A percentile compares a stretch with the other conserved stretches of the same genome.
Conservation (phyloP, 2,329 filamentous ascomycete species). For the Cercospora beticola region DNA sequence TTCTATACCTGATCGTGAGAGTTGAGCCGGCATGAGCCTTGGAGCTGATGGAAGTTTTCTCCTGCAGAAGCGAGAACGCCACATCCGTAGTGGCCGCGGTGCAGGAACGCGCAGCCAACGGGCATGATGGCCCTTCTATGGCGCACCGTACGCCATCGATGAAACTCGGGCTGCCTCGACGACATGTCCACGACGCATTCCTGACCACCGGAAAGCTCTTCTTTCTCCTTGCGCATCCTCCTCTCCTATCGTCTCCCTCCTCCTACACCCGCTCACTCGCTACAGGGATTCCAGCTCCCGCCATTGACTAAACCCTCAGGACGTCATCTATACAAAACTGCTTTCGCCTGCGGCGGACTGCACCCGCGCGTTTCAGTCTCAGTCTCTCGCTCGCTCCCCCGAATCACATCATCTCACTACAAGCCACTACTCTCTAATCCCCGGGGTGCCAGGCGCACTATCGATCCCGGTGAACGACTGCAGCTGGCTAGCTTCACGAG, state of each 20-base stretch:
- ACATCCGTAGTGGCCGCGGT: slow-evolving; percentile 3
- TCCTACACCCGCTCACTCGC: neutral
- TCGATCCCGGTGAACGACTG: neutral
- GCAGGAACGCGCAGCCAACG: slow-evolving; percentile 4
- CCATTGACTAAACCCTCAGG: neutral
- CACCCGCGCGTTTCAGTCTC: neutral
- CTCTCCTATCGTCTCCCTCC: neutral
- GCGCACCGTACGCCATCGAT: neutral
- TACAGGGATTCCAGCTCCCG: neutral
- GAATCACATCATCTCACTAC: neutral
- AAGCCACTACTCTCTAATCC: neutral
- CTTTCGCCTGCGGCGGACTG: neutral
- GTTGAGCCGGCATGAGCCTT: slow-evolving; percentile 1
- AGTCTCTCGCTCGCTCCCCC: neutral
- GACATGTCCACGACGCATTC: slow-evolving; percentile 2
- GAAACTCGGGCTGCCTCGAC: neutral
- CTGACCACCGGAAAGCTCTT: neutral
- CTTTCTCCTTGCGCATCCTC: neutral
- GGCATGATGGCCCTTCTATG: neutral
- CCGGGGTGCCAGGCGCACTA: neutral
- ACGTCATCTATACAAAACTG: slow-evolving; percentile 4
- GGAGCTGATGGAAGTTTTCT: neutral
- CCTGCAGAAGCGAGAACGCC: neutral
- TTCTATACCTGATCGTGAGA: neutral
- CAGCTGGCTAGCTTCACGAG: neutral